phyloP scores from a whole-genome alignment of 305 asterid genomes.

The Fraxinus baroniana region DNA sequence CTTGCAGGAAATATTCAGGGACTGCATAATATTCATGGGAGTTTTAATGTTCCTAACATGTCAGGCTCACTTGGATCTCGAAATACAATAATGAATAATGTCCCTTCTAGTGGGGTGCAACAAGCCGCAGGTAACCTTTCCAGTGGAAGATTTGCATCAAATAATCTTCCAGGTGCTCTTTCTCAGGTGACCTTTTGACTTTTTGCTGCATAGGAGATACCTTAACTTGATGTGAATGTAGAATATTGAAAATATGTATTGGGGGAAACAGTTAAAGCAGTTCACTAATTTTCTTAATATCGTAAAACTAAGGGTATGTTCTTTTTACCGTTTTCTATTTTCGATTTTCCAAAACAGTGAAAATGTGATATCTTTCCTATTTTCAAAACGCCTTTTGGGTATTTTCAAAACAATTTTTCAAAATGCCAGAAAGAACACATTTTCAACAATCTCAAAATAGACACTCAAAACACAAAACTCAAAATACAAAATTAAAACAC shows the following conservation, averaged over 20 bases:
- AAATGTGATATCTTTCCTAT: too few relatives aligned
- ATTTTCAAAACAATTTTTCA: too few relatives aligned
- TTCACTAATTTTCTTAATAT: neutral
- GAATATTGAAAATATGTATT: conserved; percentile 6
- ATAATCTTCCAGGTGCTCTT: conserved; percentile 78
- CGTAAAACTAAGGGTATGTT: neutral
- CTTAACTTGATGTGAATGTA: conserved; percentile 11
- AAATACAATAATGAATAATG: conserved; percentile 71
- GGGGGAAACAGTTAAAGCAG: conserved; percentile 4
- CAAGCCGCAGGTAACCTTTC: conserved; percentile 80
- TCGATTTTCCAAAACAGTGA: too few relatives aligned
- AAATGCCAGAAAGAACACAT: too few relatives aligned
- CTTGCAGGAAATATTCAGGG: conserved; percentile 91
- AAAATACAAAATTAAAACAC: too few relatives aligned
- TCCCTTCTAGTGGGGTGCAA: conserved; percentile 87
- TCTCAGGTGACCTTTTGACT: conserved; percentile 63
- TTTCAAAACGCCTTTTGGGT: too few relatives aligned
- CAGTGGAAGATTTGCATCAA: conserved; percentile 88
- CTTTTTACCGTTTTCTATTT: too few relatives aligned
- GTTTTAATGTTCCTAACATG: conserved; percentile 78
- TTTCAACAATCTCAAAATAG: too few relatives aligned
- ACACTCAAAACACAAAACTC: too few relatives aligned
- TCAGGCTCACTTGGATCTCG: conserved; percentile 90
- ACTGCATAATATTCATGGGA: conserved; percentile 84
- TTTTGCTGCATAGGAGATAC: conserved; percentile 24